These are phyloP conservation scores for Coprinopsis strossmayeri DNA, from an alignment of 768 basidiomycete species.

Conservation along the genomic window DNA sequence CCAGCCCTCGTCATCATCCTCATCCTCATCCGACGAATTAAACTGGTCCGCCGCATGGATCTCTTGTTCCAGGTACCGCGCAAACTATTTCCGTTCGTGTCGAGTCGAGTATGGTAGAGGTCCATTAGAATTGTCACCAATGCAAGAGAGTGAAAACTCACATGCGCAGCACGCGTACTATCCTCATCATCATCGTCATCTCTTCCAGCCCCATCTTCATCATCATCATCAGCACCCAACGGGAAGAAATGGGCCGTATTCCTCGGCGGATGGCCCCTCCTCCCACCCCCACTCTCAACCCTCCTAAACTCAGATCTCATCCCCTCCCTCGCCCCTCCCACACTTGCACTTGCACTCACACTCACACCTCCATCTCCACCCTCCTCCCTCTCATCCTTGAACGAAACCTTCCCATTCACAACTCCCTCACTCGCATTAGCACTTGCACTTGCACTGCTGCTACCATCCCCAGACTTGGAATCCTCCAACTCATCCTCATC, in stretches of 20 bases:
- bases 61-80: slow-evolving; percentile 70
- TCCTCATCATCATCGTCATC: slow-evolving; percentile 39
- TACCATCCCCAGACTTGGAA: too few relatives aligned
- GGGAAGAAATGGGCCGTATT: slow-evolving; percentile 20
- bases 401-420: too few relatives aligned
- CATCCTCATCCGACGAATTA: slow-evolving; percentile 27
- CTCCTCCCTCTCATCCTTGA: slow-evolving; percentile 12
- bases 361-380: slow-evolving; percentile 4
- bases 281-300: not conserved
- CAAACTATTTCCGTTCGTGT: too few relatives aligned
- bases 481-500: slow-evolving; percentile 49
- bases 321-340: not conserved
- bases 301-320: slow-evolving; percentile 13
- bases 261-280: slow-evolving; percentile 24
- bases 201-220: slow-evolving; percentile 38
- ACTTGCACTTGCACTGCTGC: too few relatives aligned
- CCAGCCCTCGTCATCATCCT: slow-evolving; percentile 80
- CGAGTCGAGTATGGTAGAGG: too few relatives aligned
- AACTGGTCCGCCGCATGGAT: slow-evolving; percentile 58
- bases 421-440: slow-evolving; percentile 10
- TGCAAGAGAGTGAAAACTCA: slow-evolving; percentile 22
- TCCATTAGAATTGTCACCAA: slow-evolving; percentile 5
- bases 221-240: slow-evolving; percentile 31
- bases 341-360: slow-evolving; percentile 1
- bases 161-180: slow-evolving; percentile 31